Evolutionary conservation across 2,329 filamentous ascomycete genomes (phyloP).

Genomic region (Phialophora chinensis): DNA sequence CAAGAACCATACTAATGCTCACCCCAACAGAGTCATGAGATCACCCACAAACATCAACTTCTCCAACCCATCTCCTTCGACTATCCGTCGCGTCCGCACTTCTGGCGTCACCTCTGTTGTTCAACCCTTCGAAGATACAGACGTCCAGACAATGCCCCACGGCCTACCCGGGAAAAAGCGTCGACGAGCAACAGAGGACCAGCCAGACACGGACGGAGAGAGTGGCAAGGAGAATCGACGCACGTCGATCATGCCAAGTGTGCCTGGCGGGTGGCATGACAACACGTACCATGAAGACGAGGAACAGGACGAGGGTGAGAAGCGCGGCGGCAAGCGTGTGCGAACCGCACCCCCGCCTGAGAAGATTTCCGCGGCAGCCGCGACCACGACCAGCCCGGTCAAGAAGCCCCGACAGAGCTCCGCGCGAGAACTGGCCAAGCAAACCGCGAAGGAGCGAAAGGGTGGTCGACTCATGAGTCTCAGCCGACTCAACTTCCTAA

Average conservation of each 20-base stretch:
- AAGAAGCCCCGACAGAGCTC: conserved; percentile 32
- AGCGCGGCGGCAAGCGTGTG: conserved; percentile 35
- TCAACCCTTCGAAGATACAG: conserved; percentile 39
- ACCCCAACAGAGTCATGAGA: conserved; percentile 31
- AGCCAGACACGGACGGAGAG: conserved; percentile 30
- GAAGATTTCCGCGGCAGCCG: conserved; percentile 19
- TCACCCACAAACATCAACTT: conserved; percentile 45
- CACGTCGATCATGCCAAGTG: conserved; percentile 31
- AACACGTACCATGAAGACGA: conserved; percentile 5
- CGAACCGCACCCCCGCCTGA: conserved; percentile 29
- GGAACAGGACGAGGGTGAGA: conserved; percentile 39
- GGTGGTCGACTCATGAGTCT: conserved; percentile 46
- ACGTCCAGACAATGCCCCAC: conserved; percentile 39
- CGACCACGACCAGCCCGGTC: conserved; percentile 1
- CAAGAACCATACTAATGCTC: conserved; percentile 28
- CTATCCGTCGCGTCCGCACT: conserved; percentile 50
- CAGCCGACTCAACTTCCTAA: conserved; percentile 56
- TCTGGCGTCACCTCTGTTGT: conserved; percentile 40
- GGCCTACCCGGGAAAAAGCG: conserved; percentile 44
- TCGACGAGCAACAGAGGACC: conserved; percentile 39
- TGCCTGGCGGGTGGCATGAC: conserved; percentile 39
- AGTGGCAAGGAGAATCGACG: conserved; percentile 37
- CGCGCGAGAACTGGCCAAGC: conserved; percentile 37
- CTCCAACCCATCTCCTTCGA: conserved; percentile 44
- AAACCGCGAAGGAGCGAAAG: conserved; percentile 38